These are phyloP conservation scores for Pseudocercospora ulei DNA, from an alignment of 2,329 filamentous ascomycete genomes.

Conservation along the genomic window DNA sequence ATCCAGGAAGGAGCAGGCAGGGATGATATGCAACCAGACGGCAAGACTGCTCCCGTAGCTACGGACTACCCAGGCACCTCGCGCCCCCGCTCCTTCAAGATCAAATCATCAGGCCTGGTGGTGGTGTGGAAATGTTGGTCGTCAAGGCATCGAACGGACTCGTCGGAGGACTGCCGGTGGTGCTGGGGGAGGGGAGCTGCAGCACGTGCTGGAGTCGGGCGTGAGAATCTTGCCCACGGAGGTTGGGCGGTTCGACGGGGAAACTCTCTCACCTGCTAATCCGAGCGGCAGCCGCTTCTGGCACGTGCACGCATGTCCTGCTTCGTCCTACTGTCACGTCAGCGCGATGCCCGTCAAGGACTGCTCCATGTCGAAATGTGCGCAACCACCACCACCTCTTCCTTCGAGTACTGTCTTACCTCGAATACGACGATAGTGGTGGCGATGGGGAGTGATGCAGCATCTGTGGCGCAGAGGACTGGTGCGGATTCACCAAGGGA, in stretches of 20 bases:
- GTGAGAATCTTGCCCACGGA: too few relatives aligned
- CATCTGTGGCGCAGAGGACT: slow-evolving; percentile 6
- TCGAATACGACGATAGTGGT: slow-evolving; percentile 19
- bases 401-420: slow-evolving; percentile 20
- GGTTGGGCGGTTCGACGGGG: too few relatives aligned
- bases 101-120: background rate
- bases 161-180: background rate
- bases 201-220: background rate
- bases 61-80: background rate
- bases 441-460: slow-evolving; percentile 4
- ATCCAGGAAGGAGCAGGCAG: too few relatives aligned
- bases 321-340: slow-evolving; percentile 15
- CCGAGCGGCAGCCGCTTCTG: slow-evolving; percentile 20
- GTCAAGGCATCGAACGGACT: background rate
- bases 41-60: too few relatives aligned
- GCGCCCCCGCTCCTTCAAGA: too few relatives aligned
- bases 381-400: slow-evolving; percentile 10
- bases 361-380: too few relatives aligned
- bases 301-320: slow-evolving; percentile 15
- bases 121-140: background rate
- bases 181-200: background rate
- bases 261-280: slow-evolving; percentile 21
- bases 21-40: too few relatives aligned
- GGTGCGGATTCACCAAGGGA: slow-evolving; percentile 6
- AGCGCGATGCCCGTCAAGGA: slow-evolving; percentile 3